Base-by-base conservation (phyloP, 2,329 filamentous ascomycete genomes). In the Chaetomium sp. region DNA sequence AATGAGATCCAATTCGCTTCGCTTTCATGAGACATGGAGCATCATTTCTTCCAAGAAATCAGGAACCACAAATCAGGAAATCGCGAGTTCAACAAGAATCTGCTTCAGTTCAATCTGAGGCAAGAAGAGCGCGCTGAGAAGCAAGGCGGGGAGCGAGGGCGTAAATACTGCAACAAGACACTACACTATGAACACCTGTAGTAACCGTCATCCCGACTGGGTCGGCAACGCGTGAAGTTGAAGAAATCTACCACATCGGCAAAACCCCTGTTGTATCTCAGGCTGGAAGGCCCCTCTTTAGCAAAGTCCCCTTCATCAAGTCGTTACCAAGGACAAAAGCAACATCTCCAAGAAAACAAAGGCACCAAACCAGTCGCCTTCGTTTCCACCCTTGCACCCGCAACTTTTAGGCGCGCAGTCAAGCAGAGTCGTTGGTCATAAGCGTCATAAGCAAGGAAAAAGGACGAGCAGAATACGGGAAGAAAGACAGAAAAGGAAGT, bases 361-460 rank as follows among this genome's bases (percentile, higher is more conserved):
- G 9, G 25, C 21, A 33, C 35, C 51, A 35, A 29, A 29, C 35
- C 35, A 9, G 38, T 31, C 25, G 25, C 57, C 3, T 16, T 58
- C 56, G 16, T 27, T 33, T 23, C 35, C 35, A 38, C 57, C 38
- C 31, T 27, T 50, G 21, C 60, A 31, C 21, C 56, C 12, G 25
- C 53, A 27, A 63, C 38, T 60, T 63, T 63, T 64, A 53, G 27
- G 27, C 35, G n/a, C 21, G 25, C 56, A 65, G 35, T 38, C 42
- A 64, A 57, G 16, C 21, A 60, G 42, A 64, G 38, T 68, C 66
- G 60, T 68, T 64, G 60, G 68, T 70, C 67, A 68, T 70, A 59
- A 70, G 45, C 63, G 60, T 70, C 68, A 60, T 69, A 54, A 66
- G 57, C 57, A 62, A 67, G 57, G 60, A 66, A 67, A 47, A 13